Evolutionary conservation across 202 grass and related monocot species (phyloP), one percentile per base, ranked within the genome.

Genomic region (Panicum hallii): DNA sequence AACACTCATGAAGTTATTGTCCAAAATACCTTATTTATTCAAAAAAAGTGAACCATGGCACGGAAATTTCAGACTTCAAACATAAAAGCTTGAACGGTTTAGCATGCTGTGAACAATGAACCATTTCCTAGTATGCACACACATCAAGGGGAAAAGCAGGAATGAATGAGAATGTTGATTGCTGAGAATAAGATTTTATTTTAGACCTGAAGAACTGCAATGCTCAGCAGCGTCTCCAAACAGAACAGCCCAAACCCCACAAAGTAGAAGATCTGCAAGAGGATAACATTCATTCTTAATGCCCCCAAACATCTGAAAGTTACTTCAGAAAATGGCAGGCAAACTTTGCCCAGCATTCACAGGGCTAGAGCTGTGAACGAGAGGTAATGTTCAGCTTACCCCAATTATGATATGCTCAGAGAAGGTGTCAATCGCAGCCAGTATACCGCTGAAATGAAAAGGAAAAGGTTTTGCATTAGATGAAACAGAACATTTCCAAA

Each of bases 171-270:
- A 40, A 49, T 73, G 49, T 17, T 49, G 28, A 17, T 9, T 75
- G 19, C 36, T 50, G 44, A 79, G 28, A 64, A n/a, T 43, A 69
- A 54, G 34, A 58, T 82, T 41, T 79, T 74, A 83, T 85, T 69
- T 65, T 90, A 79, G 80, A 97, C 95, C 95, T 97, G 95, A 86
- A 97, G 90, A 82, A 97, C 90, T 67, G 88, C 93, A 64, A 97
- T 88, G 83, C 95, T 97, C 65, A 97, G 58, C 44, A 97, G 88
- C 47, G 95, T 94, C 88, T 97, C 95, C 92, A 97, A 94, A 89
- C 92, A 97, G 88, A 97, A 97, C 26, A 94, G 82, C 26, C 88
- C 87, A 73, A 97, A 97, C 17, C 95, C 95, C 36, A 97, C 81
- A 43, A 97, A 93, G 82, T 97, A 97, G 82, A 97, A 97, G 72